phyloP scores from a whole-genome alignment of 1,284 basidiomycete species.

The Puccinia polysora region DNA sequence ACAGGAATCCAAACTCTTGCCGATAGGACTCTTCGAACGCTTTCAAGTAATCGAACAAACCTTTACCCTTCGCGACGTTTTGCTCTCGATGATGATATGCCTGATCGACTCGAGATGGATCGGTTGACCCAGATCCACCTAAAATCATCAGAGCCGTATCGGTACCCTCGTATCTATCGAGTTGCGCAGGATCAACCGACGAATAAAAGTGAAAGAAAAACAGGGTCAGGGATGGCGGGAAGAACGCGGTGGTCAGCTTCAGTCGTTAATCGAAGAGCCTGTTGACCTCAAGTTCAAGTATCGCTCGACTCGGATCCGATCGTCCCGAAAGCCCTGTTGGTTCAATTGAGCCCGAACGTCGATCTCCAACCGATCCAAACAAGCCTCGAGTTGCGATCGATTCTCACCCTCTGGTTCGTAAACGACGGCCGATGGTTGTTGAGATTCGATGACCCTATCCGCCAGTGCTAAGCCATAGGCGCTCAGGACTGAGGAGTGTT shows the following conservation, averaged over 20 bases:
- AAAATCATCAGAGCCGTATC: conserved; percentile 43
- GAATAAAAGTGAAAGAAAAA: no score
- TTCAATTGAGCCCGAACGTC: conserved; percentile 19
- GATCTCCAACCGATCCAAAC: conserved; percentile 44
- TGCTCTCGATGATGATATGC: background rate
- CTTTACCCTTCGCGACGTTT: background rate
- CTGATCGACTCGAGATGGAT: background rate
- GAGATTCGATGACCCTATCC: conserved; percentile 59
- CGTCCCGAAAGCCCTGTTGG: background rate
- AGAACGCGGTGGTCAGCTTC: no score
- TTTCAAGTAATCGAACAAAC: conserved; percentile 7
- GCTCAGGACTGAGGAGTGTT: conserved; percentile 77
- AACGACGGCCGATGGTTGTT: conserved; percentile 50
- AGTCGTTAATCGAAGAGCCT: background rate
- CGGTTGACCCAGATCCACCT: background rate
- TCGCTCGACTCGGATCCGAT: conserved; percentile 22
- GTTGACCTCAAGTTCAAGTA: conserved; percentile 41
- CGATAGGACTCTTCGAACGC: conserved; percentile 21
- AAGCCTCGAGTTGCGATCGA: conserved; percentile 4
- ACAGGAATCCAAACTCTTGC: conserved; percentile 36
- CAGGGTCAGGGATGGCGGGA: no score
- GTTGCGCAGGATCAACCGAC: no score
- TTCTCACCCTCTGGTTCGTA: conserved; percentile 45
- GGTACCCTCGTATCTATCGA: conserved; percentile 44
- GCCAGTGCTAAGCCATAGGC: conserved; percentile 85